phyloP scores from a whole-genome alignment of 78 protist species.

The Diacronema lutheri region DNA sequence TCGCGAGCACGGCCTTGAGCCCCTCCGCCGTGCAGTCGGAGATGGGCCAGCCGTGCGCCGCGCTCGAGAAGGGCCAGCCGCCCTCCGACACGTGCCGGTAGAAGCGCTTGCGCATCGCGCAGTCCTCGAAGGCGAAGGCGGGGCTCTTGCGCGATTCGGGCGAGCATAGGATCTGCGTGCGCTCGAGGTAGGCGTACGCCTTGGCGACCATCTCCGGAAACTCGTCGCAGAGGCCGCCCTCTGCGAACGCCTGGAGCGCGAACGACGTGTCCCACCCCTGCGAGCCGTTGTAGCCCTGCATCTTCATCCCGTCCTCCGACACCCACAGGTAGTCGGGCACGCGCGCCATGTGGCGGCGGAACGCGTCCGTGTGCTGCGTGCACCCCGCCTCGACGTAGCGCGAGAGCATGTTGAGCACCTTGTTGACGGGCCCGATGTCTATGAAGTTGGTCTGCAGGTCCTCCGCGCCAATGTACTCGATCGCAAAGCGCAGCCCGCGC shows the following conservation, averaged over 20 bases:
- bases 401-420: slow-evolving; percentile 73
- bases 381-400: slow-evolving; percentile 56
- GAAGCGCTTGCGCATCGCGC: not conserved
- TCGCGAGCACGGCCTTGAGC: slow-evolving; percentile 57
- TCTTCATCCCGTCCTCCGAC: slow-evolving; percentile 40
- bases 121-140: not conserved
- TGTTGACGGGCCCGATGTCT: slow-evolving; percentile 89
- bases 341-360: slow-evolving; percentile 70
- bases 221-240: slow-evolving; percentile 25
- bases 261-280: slow-evolving; percentile 94
- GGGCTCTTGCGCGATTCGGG: not conserved
- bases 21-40: slow-evolving; percentile 94
- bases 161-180: slow-evolving; percentile 53
- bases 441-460: slow-evolving; percentile 82
- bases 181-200: slow-evolving; percentile 72
- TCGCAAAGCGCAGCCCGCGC: not conserved
- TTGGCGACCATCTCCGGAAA: slow-evolving; percentile 23
- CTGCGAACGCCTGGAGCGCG: slow-evolving; percentile 62
- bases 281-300: slow-evolving; percentile 91
- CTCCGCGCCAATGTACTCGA: slow-evolving; percentile 72
- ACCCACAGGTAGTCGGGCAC: slow-evolving; percentile 87
- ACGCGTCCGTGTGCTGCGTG: not conserved
- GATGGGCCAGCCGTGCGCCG: slow-evolving; percentile 87
- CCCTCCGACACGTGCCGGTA: slow-evolving; percentile 51
- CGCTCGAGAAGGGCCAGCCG: slow-evolving; percentile 91